Conservation (phyloP, 331 rosid species). For the Malus hybrid region DNA sequence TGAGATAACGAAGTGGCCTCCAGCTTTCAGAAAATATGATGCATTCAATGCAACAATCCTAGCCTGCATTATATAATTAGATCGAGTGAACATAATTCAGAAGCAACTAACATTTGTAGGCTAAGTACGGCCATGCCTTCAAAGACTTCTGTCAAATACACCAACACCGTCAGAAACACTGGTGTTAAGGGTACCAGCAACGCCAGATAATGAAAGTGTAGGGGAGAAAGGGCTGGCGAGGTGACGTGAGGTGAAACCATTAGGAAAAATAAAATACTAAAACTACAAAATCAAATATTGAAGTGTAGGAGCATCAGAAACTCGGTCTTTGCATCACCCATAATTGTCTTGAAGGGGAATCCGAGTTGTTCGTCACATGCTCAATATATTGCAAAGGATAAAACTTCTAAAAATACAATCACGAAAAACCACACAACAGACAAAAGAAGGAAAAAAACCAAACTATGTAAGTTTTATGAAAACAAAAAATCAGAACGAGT, state of each 20-base stretch:
- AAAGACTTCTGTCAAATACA: background rate
- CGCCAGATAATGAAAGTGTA: background rate
- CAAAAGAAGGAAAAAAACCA: background rate
- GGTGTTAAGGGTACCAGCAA: background rate
- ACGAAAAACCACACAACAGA: background rate
- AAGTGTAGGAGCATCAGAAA: background rate
- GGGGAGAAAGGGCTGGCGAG: background rate
- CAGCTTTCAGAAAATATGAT: constrained; percentile 62
- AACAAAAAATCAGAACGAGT: background rate
- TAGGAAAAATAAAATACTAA: background rate
- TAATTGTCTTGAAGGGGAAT: background rate
- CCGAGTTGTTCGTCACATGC: background rate
- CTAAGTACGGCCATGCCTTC: background rate
- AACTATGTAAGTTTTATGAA: too few species aligned
- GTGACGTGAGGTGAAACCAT: background rate
- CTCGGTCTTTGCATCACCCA: background rate
- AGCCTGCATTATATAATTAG: constrained; percentile 28
- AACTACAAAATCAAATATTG: background rate
- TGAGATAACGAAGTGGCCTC: constrained; percentile 89
- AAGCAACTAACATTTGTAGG: background rate
- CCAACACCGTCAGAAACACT: background rate
- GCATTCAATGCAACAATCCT: constrained; percentile 58
- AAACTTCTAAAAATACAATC: background rate
- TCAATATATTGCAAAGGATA: background rate
- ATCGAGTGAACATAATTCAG: background rate